A percentile compares a stretch with the other conserved stretches of the same genome.
These are phyloP conservation scores for Carpinus fangiana DNA, from an alignment of 306 rosid species.

Conservation along the genomic window DNA sequence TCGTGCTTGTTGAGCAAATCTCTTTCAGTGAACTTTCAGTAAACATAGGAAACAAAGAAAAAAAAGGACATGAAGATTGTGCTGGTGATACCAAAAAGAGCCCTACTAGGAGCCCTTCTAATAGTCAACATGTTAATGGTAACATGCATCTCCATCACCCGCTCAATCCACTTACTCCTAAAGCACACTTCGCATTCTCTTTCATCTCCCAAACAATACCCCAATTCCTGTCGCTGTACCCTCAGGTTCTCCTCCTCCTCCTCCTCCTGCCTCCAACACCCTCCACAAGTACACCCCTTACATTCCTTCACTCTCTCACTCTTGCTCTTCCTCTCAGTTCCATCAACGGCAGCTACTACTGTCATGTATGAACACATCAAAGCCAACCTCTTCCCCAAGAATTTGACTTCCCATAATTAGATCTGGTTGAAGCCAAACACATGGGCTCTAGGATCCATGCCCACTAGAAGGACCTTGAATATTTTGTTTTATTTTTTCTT, in stretches of 20 bases:
- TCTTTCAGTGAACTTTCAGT: background rate
- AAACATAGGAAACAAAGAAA: background rate
- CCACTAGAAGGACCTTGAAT: conserved; percentile 62
- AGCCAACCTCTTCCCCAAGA: conserved; percentile 67
- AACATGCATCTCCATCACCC: conserved; percentile 38
- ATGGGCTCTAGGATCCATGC: conserved; percentile 77
- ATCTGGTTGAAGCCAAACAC: conserved; percentile 67
- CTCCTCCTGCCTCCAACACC: conserved; percentile 57
- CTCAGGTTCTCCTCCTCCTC: conserved; percentile 90
- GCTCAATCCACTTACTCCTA: conserved; percentile 49
- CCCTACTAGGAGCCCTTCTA: conserved; percentile 40
- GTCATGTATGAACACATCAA: conserved; percentile 26
- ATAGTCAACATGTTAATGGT: conserved; percentile 61
- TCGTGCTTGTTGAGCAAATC: too few relatives aligned
- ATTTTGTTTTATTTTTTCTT: background rate
- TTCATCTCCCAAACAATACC: conserved; percentile 33
- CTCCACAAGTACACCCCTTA: conserved; percentile 34
- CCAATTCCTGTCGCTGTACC: conserved; percentile 66
- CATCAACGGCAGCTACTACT: conserved; percentile 55
- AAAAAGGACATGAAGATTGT: background rate
- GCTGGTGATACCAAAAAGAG: conserved; percentile 1
- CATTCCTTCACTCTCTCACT: conserved; percentile 28
- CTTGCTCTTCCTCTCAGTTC: conserved; percentile 36
- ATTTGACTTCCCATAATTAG: conserved; percentile 87
- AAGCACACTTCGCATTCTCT: conserved; percentile 35